Evolutionary conservation across 2,329 filamentous ascomycete species (phyloP), one percentile per base, ranked within the genome.

Genomic region (Neobulgaria alba): DNA sequence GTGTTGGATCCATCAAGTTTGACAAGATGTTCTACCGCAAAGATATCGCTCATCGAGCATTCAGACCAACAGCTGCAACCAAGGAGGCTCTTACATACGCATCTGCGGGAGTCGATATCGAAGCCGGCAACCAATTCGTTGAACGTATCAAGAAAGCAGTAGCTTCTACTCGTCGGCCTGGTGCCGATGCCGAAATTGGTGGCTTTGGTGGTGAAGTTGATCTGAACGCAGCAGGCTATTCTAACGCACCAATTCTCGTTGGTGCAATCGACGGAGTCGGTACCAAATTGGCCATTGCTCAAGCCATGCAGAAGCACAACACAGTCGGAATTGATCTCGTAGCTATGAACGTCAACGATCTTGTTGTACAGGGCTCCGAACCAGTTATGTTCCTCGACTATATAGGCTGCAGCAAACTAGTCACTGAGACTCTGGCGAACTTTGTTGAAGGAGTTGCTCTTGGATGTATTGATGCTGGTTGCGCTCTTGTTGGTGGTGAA

Each of bases 301-400:
- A 95, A 61, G 77, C 79, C 10, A 85, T 93, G 68, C 75, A 79
- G 54, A 87, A 93, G 66, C 92, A 95, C 65, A 81, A 90, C 63
- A 95, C 89, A 3, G 90, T 98, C 9, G 92, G 92, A 46, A 88
- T 98, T 54, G 92, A 98, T 61, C 75, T 98, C 26, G 92, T 98
- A 3, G 92, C 92, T 52, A 96, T 96, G 55, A 96, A 95, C 63
- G 92, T 96, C 60, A 98, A 98, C 63, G 92, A 98, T 58, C 73
- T 98, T 0, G 82, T 98, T 38, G 92, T 96, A 7, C 89, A 96
- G 67, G 92, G 92, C 40, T 92, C 92, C 10, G 86, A 92, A 53
- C 89, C 92, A 2, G 73, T 96, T 50, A 92, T 92, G 72, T 96
- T 98, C 74, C 79, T 96, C 48, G 92, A 98, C 68, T 96, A 94